phyloP scores from a whole-genome alignment of 805 yeast species.

The Grigorovia yakushimaensis region DNA sequence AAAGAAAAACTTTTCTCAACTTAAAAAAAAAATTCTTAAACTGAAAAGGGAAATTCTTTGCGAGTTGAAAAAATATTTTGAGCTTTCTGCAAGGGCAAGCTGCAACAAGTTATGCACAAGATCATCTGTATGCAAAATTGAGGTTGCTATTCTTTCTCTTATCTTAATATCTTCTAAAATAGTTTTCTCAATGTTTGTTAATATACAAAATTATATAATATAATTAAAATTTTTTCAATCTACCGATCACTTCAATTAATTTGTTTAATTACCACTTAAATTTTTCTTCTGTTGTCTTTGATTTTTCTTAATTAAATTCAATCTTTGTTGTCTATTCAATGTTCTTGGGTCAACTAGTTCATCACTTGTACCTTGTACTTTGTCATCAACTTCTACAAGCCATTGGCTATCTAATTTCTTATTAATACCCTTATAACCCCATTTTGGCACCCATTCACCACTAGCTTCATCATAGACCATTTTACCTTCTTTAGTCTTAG shows the following conservation, averaged over 20 bases:
- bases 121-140: no score
- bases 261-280: conserved; percentile 34
- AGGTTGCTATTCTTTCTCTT: no score
- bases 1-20: not conserved
- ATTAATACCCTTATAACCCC: conserved; percentile 96
- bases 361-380: conserved; percentile 44
- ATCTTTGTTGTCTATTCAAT: conserved; percentile 71
- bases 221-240: no score
- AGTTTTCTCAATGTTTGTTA: not conserved
- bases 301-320: conserved; percentile 54
- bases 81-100: no score
- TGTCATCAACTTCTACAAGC: conserved; percentile 89
- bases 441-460: conserved; percentile 94
- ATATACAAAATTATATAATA: not conserved
- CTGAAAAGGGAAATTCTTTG: not conserved
- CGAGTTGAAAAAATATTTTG: no score
- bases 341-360: conserved; percentile 84
- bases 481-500: conserved; percentile 85
- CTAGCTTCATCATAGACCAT: conserved; percentile 79
- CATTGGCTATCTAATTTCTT: conserved; percentile 83
- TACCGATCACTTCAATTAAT: no score
- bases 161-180: no score
- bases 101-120: no score
- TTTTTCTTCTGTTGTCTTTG: conserved; percentile 84
- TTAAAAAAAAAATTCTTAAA: not conserved